Conservation (phyloP, 2,329 filamentous ascomycete genomes). For the Stemphylium vesicarium region DNA sequence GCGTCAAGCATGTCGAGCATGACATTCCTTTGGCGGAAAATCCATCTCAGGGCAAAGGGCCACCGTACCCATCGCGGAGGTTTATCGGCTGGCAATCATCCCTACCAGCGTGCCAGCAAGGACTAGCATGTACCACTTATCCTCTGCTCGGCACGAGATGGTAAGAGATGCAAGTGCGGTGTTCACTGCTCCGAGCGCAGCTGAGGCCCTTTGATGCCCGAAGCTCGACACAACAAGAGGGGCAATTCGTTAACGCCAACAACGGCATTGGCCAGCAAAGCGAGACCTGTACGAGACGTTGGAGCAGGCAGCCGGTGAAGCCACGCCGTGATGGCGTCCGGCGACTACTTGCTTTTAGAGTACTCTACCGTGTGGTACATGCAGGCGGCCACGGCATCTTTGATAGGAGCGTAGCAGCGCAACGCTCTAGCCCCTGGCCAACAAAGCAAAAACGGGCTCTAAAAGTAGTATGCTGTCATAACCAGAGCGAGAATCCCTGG, state of each 20-base stretch:
- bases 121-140: constrained; percentile 12
- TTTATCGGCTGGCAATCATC: constrained; percentile 12
- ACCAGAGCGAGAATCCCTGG: constrained; percentile 38
- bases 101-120: constrained; percentile 4
- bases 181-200: constrained; percentile 12
- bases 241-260: constrained; percentile 6
- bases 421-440: constrained; percentile 32
- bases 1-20: constrained; percentile 15
- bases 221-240: constrained; percentile 16
- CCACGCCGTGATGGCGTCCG: constrained; percentile 7
- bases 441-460: constrained; percentile 32
- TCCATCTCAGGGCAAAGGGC: constrained; percentile 14
- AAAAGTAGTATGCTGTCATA: constrained; percentile 47
- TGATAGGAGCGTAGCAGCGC: constrained; percentile 18
- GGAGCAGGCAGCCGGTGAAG: constrained; percentile 22
- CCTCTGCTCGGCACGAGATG: constrained; percentile 11
- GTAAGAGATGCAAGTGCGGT: constrained; percentile 10
- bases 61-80: constrained; percentile 4
- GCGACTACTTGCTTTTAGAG: constrained; percentile 11
- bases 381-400: constrained; percentile 24
- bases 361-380: constrained; percentile 20
- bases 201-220: constrained; percentile 16
- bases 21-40: constrained; percentile 23
- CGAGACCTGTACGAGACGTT: constrained; percentile 24
- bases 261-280: constrained; percentile 14